phyloP scores from a whole-genome alignment of 495 filamentous ascomycete species.

The Penicillium ochrochloron region DNA sequence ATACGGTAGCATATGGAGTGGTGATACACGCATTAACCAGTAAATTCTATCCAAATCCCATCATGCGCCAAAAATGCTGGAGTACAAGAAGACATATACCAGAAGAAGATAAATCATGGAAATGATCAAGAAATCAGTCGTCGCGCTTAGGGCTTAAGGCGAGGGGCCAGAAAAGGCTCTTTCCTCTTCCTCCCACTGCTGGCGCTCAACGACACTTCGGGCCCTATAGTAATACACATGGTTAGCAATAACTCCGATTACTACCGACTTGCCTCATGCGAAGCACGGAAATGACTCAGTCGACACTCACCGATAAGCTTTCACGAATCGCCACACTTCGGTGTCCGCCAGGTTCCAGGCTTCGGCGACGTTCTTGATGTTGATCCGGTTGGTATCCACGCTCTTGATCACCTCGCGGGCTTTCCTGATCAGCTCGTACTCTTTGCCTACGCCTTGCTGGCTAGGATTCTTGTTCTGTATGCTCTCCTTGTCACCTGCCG shows the following conservation, averaged over 20 bases:
- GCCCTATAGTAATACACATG: constrained; percentile 32
- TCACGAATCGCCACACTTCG: constrained; percentile 90
- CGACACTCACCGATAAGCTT: constrained; percentile 61
- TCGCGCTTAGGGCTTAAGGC: constrained; percentile 11
- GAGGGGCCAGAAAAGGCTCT: constrained; percentile 44
- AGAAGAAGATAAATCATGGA: constrained; percentile 25
- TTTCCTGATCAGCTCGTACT: constrained; percentile 66
- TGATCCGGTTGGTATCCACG: constrained; percentile 36
- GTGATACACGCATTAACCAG: constrained; percentile 2
- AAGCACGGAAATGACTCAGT: background rate
- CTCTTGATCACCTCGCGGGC: constrained; percentile 58
- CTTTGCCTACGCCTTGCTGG: constrained; percentile 51
- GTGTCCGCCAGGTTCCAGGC: constrained; percentile 93
- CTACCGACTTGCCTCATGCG: background rate
- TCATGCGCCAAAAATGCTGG: constrained; percentile 21
- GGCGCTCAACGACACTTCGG: constrained; percentile 49
- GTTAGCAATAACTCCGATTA: background rate
- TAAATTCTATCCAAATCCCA: constrained; percentile 17
- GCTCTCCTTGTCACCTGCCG: constrained; percentile 54
- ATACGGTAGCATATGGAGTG: background rate
- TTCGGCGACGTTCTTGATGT: constrained; percentile 69
- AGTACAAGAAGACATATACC: constrained; percentile 23
- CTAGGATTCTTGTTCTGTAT: constrained; percentile 48
- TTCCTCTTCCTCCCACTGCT: constrained; percentile 53
- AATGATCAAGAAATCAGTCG: constrained; percentile 13